Evolutionary conservation across 768 basidiomycete species (phyloP).

Genomic region (Hypholoma fasciculare): DNA sequence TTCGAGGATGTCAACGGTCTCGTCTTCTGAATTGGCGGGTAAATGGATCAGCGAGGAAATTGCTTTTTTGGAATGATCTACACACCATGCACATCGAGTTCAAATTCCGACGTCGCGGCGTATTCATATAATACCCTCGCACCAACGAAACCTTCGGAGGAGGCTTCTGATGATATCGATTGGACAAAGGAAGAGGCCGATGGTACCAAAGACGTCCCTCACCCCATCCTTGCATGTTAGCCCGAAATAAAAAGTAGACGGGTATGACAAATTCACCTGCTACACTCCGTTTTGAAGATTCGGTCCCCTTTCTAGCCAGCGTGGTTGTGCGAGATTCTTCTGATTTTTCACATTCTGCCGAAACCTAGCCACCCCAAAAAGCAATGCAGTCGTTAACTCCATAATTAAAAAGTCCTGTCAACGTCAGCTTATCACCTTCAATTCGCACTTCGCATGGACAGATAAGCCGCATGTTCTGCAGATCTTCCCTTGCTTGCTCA

Average conservation of each 20-base stretch:
- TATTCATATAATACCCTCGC: conserved; percentile 78
- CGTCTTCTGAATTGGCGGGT: conserved; percentile 49
- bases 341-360: conserved; percentile 63
- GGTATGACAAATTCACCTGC: conserved; percentile 20
- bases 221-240: conserved; percentile 16
- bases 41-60: not conserved
- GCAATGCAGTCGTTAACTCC: not conserved
- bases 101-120: conserved; percentile 72
- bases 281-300: conserved; percentile 22
- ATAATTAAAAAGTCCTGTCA: not conserved
- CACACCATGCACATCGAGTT: conserved; percentile 65
- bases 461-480: conserved; percentile 77
- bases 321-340: conserved; percentile 25
- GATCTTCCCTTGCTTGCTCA: conserved; percentile 85
- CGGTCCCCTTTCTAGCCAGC: conserved; percentile 22
- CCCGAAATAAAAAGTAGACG: conserved; percentile 4
- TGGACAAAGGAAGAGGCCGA: conserved; percentile 61
- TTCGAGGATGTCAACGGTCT: conserved; percentile 65
- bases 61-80: not conserved
- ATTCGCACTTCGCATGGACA: conserved; percentile 83
- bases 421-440: conserved; percentile 55
- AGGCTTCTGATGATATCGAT: conserved; percentile 30
- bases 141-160: conserved; percentile 41
- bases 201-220: conserved; percentile 28
- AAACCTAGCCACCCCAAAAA: conserved; percentile 46